Conservation (phyloP, 2,329 filamentous ascomycete species). For the Clonostachys sp. region DNA sequence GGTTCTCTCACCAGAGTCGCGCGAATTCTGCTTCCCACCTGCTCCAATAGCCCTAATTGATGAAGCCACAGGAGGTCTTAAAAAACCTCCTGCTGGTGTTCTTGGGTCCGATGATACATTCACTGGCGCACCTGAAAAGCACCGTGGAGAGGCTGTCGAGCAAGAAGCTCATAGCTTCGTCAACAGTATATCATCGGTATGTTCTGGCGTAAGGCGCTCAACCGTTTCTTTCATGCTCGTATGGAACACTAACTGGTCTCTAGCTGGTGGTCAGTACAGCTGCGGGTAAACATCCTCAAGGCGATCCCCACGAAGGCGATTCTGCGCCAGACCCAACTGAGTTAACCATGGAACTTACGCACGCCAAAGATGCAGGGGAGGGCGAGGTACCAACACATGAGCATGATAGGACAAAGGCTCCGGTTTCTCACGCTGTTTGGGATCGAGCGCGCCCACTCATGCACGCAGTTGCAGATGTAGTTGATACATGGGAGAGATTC, state of each 20-base stretch:
- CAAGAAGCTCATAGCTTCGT: constrained; percentile 80
- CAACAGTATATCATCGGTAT: constrained; percentile 52
- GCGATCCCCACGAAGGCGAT: constrained; percentile 48
- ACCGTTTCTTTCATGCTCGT: not conserved
- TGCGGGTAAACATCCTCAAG: constrained; percentile 70
- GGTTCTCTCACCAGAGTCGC: constrained; percentile 59
- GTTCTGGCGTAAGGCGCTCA: constrained; percentile 18
- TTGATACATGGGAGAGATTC: constrained; percentile 47
- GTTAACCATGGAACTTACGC: constrained; percentile 26
- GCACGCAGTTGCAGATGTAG: constrained; percentile 42
- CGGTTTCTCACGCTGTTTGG: constrained; percentile 75
- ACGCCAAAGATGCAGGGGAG: constrained; percentile 32
- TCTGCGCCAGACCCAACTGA: constrained; percentile 46
- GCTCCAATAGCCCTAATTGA: constrained; percentile 72
- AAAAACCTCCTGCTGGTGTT: constrained; percentile 73
- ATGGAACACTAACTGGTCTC: not conserved
- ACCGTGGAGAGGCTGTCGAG: constrained; percentile 80
- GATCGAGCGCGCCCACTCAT: constrained; percentile 70
- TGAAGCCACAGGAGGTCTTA: constrained; percentile 64
- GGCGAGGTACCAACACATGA: constrained; percentile 37
- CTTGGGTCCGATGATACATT: constrained; percentile 72
- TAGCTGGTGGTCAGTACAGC: constrained; percentile 70
- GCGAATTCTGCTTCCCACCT: constrained; percentile 67
- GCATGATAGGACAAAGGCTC: constrained; percentile 73
- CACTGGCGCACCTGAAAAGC: constrained; percentile 78